Evolutionary conservation across 139 green algal species (phyloP), one percentile per base, ranked within the genome.

Genomic region (Pseudopediastrum boryanum): DNA sequence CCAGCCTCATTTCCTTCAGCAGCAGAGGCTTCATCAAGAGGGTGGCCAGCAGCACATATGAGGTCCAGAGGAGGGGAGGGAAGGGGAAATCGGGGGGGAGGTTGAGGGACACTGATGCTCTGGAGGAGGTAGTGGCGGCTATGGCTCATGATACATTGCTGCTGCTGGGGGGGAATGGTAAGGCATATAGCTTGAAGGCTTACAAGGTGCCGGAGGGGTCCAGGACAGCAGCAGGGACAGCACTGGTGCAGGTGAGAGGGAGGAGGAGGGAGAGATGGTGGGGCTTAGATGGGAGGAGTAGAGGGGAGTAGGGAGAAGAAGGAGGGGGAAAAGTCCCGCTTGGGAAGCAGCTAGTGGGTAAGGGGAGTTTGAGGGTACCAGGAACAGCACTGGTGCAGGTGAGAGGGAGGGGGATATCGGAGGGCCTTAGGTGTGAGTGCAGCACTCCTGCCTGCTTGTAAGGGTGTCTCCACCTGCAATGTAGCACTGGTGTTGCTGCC

Each of bases 1-100:
- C 85, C 23, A 86, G 74, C 78, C 84, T 97, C 54, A 31, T 97
- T 4, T 77, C 90, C 4, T 86, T 95, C 77, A 91, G 73, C 65
- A 71, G 84, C 25, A 73, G 77, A 23, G 94, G 94, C n/a, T 98
- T 93, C 87, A 89, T 98, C 82, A 98, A 98, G 85, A 85, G 94
- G 43, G 94, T 97, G 86, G 64, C 61, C n/a, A 61, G 77, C 1
- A 83, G 92, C 70, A 75, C 83, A 13, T 95, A 97, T 56, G 68
- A 81, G 2, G 77, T 83, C 35, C 90, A 94, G 68, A 44, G 38
- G 8, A 39, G 69, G 25, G 83, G 79, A 33, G 78, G 66, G 38
- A 51, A 62, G 41, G 74, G 89, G 35, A 91, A 90, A 76, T 65
- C 75, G 6, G 86, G 77, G 0, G 85, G 84, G 10, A 84, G 84